Conservation (phyloP, 148 eudicot species). For the Rheum nobile region DNA sequence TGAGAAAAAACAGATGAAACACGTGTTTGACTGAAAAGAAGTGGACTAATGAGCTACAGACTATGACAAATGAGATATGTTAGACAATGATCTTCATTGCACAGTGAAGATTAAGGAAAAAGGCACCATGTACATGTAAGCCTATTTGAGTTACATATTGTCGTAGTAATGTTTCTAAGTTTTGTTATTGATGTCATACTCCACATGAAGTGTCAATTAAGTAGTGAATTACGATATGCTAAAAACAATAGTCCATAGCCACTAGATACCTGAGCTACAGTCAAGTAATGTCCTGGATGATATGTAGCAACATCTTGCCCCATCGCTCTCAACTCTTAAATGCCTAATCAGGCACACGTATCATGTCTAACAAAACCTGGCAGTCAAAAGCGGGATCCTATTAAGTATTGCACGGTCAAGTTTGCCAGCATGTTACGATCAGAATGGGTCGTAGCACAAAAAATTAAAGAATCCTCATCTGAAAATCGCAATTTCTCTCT, state of each 20-base stretch:
- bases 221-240: background rate
- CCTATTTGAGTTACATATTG: background rate
- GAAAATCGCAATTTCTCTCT: background rate
- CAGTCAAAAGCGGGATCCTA: background rate
- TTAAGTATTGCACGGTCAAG: background rate
- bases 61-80: too few species aligned
- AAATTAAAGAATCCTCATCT: background rate
- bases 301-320: conserved; percentile 88
- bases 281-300: conserved; percentile 74
- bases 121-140: too few species aligned
- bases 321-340: conserved; percentile 89
- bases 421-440: background rate
- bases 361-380: conserved; percentile 88
- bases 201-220: background rate
- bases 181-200: background rate
- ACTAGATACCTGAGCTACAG: conserved; percentile 64
- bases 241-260: background rate
- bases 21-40: background rate
- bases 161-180: background rate
- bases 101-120: background rate
- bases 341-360: conserved; percentile 96
- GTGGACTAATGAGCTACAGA: background rate
- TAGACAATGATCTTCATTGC: background rate
- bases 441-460: background rate
- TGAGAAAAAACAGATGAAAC: background rate